A percentile compares a stretch with the other conserved stretches of the same genome.
These are phyloP conservation scores for Alnus rubra DNA, from an alignment of 306 rosid species.

Conservation along the genomic window DNA sequence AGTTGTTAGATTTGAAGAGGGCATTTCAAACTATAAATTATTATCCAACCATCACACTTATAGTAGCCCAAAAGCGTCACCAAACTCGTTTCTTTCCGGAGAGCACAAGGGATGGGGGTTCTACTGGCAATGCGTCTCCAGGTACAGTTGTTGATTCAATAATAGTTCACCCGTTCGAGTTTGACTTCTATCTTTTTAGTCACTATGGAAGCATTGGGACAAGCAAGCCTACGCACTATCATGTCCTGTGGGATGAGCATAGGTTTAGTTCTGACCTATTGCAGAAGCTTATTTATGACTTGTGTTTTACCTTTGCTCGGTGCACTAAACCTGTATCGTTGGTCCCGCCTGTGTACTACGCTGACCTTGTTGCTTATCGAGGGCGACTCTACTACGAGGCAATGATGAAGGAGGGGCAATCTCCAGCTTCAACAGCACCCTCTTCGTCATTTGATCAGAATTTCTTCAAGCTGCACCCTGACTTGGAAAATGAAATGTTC, in stretches of 20 bases:
- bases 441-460: slow-evolving; percentile 34
- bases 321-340: slow-evolving; percentile 85
- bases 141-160: slow-evolving; percentile 76
- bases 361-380: slow-evolving; percentile 81
- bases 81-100: slow-evolving; percentile 66
- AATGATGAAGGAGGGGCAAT: slow-evolving; percentile 23
- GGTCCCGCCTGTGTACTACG: slow-evolving; percentile 83
- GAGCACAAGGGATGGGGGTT: slow-evolving; percentile 40
- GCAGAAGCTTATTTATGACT: slow-evolving; percentile 67
- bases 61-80: slow-evolving; percentile 79
- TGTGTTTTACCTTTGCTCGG: slow-evolving; percentile 82
- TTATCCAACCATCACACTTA: slow-evolving; percentile 60
- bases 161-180: slow-evolving; percentile 67
- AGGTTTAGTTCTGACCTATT: slow-evolving; percentile 58
- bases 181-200: slow-evolving; percentile 77
- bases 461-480: slow-evolving; percentile 51
- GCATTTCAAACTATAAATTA: slow-evolving; percentile 37
- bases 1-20: slow-evolving; percentile 53
- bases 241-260: slow-evolving; percentile 75
- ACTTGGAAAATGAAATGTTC: slow-evolving; percentile 65
- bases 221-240: slow-evolving; percentile 87
- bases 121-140: slow-evolving; percentile 48
- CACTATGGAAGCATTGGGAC: slow-evolving; percentile 74
- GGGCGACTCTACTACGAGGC: slow-evolving; percentile 72
- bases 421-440: slow-evolving; percentile 34